phyloP scores from a whole-genome alignment of 176 grass and related monocot species.

The Oropetium thomaeum region DNA sequence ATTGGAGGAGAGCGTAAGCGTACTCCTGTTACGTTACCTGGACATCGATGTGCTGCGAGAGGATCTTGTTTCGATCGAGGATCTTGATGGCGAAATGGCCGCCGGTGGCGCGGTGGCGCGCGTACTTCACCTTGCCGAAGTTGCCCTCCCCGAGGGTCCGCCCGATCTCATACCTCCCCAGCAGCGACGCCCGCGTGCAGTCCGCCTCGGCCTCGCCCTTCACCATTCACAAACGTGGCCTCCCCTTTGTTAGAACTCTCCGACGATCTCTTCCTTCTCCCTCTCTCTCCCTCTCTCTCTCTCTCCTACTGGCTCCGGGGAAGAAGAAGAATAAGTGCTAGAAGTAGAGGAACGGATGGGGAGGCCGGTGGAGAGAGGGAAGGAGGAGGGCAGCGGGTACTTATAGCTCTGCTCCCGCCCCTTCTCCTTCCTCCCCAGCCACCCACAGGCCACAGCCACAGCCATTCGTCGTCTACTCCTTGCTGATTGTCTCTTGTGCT shows the following conservation, averaged over 20 bases:
- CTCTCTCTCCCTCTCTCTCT: neutral
- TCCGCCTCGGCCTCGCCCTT: slow-evolving; percentile 28
- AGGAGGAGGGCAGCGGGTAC: neutral
- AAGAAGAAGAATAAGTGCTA: neutral
- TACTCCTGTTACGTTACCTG: too few species aligned
- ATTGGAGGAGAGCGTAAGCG: too few species aligned
- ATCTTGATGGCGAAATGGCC: slow-evolving; percentile 69
- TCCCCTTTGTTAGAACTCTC: neutral
- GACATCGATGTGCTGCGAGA: slow-evolving; percentile 55
- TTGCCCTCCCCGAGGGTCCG: slow-evolving; percentile 72
- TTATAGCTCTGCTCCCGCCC: slow-evolving; percentile 4
- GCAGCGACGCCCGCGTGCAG: slow-evolving; percentile 35
- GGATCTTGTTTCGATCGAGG: slow-evolving; percentile 72
- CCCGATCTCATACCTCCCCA: slow-evolving; percentile 69
- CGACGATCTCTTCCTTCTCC: neutral
- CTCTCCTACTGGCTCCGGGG: neutral
- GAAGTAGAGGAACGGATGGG: slow-evolving; percentile 5
- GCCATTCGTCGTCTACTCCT: neutral
- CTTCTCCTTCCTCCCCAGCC: neutral
- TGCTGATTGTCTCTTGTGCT: neutral
- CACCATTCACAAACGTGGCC: slow-evolving; percentile 42
- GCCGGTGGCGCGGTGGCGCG: slow-evolving; percentile 44
- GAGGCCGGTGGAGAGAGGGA: neutral
- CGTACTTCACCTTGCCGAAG: slow-evolving; percentile 90
- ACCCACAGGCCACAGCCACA: too few species aligned